These are phyloP conservation scores for Fusarium napiforme DNA, from an alignment of 2,329 filamentous ascomycete species.

Conservation along the genomic window DNA sequence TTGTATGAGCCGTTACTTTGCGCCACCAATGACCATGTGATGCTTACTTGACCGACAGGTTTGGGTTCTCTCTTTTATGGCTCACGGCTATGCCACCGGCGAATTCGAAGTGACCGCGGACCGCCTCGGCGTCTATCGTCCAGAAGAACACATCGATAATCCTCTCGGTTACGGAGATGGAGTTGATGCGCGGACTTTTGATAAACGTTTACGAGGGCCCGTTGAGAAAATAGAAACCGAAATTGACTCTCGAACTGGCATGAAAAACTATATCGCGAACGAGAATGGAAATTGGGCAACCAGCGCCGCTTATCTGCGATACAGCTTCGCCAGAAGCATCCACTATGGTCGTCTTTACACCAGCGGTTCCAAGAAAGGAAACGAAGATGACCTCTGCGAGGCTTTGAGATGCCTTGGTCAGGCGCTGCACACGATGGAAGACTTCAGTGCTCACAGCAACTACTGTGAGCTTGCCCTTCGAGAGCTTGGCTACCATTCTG, in stretches of 20 bases:
- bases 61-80: conserved; percentile 84
- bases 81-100: conserved; percentile 85
- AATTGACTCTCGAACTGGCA: conserved; percentile 81
- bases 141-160: conserved; percentile 80
- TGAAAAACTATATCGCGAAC: conserved; percentile 99
- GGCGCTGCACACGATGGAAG: conserved; percentile 80
- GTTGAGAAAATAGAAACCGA: conserved; percentile 77
- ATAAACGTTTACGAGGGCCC: conserved; percentile 83
- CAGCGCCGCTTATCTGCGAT: conserved; percentile 84
- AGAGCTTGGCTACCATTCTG: conserved; percentile 82
- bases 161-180: conserved; percentile 89
- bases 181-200: conserved; percentile 83
- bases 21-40: not conserved
- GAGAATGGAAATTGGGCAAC: conserved; percentile 90
- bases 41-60: conserved; percentile 55
- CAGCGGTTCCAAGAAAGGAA: conserved; percentile 70
- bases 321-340: conserved; percentile 78
- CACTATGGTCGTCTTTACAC: conserved; percentile 83
- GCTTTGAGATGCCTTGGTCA: conserved; percentile 81
- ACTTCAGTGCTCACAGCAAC: conserved; percentile 85
- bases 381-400: conserved; percentile 82
- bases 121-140: conserved; percentile 81
- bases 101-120: conserved; percentile 88
- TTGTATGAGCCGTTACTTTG: conserved; percentile 56
- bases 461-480: conserved; percentile 82